A percentile compares a stretch with the other conserved stretches of the same genome.
Conservation (phyloP, 2,329 filamentous ascomycete genomes). For the Colletotrichum orchidophilum region DNA sequence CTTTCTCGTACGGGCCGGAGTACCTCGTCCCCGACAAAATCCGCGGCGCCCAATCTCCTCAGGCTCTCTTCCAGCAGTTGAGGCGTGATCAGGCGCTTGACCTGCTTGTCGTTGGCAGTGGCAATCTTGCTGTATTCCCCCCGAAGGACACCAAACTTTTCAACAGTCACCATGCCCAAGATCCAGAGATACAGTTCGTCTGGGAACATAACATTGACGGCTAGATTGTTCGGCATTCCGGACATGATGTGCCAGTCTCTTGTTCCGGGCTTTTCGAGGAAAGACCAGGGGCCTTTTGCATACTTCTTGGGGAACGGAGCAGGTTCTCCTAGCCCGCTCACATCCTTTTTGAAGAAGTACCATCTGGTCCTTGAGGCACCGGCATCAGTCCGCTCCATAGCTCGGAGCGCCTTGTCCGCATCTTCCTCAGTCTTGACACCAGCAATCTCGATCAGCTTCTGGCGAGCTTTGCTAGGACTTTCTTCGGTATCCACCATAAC, state of each 20-base stretch:
- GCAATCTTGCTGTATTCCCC: slow-evolving; percentile 69
- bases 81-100: slow-evolving; percentile 55
- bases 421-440: slow-evolving; percentile 50
- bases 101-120: slow-evolving; percentile 53
- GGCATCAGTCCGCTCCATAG: slow-evolving; percentile 60
- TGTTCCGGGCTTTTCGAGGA: slow-evolving; percentile 58
- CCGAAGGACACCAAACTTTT: slow-evolving; percentile 64
- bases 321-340: slow-evolving; percentile 38
- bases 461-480: slow-evolving; percentile 28
- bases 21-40: slow-evolving; percentile 49
- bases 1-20: slow-evolving; percentile 39
- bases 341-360: slow-evolving; percentile 59
- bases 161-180: slow-evolving; percentile 65
- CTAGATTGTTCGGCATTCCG: slow-evolving; percentile 67
- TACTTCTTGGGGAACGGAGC: slow-evolving; percentile 49
- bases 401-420: slow-evolving; percentile 55
- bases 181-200: slow-evolving; percentile 76
- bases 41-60: slow-evolving; percentile 63
- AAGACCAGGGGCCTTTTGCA: slow-evolving; percentile 54
- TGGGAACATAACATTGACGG: slow-evolving; percentile 54
- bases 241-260: slow-evolving; percentile 69
- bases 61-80: slow-evolving; percentile 64
- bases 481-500: slow-evolving; percentile 36
- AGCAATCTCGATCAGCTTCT: slow-evolving; percentile 34
- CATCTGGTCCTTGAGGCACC: slow-evolving; percentile 49